phyloP scores from a whole-genome alignment of 2,329 filamentous ascomycete species.

The Malbranchea cinnamomea region DNA sequence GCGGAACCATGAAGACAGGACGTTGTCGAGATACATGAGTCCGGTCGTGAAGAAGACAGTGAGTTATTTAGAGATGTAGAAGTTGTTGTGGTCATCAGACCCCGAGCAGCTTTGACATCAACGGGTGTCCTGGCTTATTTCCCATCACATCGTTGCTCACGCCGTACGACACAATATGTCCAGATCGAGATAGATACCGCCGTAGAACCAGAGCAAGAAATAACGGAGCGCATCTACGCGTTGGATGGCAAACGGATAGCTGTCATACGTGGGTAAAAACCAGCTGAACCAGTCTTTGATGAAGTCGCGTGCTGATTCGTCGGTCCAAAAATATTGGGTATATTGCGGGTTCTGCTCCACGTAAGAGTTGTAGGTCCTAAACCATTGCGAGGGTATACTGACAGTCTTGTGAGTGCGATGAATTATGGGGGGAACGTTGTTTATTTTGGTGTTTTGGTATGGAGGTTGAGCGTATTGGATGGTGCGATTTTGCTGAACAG shows the following conservation, averaged over 20 bases:
- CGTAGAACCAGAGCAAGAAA: constrained; percentile 14
- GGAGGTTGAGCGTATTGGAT: neutral
- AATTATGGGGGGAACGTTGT: constrained; percentile 4
- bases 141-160: constrained; percentile 11
- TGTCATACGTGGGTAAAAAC: constrained; percentile 14
- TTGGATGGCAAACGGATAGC: constrained; percentile 13
- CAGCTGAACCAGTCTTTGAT: constrained; percentile 12
- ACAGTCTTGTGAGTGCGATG: constrained; percentile 3
- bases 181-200: constrained; percentile 15
- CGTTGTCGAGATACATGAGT: constrained; percentile 6
- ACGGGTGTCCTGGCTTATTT: constrained; percentile 6
- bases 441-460: constrained; percentile 1
- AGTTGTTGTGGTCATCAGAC: constrained; percentile 5
- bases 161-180: constrained; percentile 10
- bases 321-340: constrained; percentile 13
- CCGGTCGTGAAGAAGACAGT: constrained; percentile 10
- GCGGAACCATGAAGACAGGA: constrained; percentile 7
- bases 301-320: constrained; percentile 11
- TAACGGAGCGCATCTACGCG: constrained; percentile 15
- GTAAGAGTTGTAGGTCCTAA: constrained; percentile 2
- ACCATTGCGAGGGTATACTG: constrained; percentile 1
- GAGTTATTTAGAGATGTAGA: constrained; percentile 8
- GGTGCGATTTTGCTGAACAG: constrained; percentile 1
- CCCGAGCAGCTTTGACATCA: constrained; percentile 7
- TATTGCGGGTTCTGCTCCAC: constrained; percentile 1